Evolutionary conservation across 257 asterid species (phyloP).

Genomic region (Solanum arcanum): DNA sequence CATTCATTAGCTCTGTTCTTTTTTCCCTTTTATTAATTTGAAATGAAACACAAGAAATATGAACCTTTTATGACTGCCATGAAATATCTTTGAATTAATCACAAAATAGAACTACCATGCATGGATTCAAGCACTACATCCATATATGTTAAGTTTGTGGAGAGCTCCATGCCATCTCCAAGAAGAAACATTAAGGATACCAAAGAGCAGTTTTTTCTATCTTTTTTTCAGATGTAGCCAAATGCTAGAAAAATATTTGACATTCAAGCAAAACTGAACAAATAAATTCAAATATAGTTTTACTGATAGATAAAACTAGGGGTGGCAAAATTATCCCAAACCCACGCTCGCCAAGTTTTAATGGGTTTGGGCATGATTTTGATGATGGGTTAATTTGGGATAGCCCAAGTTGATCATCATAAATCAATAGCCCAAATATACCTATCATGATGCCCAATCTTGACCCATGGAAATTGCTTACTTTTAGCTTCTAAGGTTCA

Average conservation of each 20-base stretch:
- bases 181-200: not conserved
- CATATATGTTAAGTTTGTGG: not conserved
- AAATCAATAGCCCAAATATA: not conserved
- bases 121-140: not conserved
- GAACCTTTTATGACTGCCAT: not conserved
- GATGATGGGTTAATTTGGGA: not conserved
- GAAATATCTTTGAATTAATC: not conserved
- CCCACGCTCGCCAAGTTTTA: not conserved
- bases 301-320: not conserved
- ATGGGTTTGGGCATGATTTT: not conserved
- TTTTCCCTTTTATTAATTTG: not conserved
- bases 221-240: not conserved
- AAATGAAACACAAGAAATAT: not conserved
- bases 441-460: not conserved
- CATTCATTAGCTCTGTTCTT: not conserved
- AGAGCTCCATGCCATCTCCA: not conserved
- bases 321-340: not conserved
- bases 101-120: not conserved
- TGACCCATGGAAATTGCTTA: not conserved
- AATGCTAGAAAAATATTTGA: not conserved
- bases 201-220: not conserved
- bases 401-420: not conserved
- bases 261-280: not conserved
- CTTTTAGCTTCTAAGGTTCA: not conserved
- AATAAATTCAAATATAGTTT: not conserved